Base-by-base conservation (phyloP, 2,329 filamentous ascomycete genomes). In the Arthrobotrys sphaeroides region DNA sequence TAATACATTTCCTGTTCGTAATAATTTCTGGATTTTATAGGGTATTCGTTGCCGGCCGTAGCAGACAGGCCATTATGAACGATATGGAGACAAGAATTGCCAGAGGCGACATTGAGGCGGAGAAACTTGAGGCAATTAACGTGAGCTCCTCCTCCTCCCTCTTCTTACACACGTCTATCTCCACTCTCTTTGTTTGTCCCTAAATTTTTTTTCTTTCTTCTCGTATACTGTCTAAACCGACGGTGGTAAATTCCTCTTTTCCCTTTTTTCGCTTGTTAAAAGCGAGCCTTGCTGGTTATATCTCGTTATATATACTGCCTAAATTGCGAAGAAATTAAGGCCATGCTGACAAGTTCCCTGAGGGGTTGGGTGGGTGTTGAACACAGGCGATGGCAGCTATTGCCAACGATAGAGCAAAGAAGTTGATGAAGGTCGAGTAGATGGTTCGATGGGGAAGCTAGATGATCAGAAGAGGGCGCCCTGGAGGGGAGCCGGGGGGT, bases 61-160 rank as follows among this genome's bases (percentile, higher is more conserved):
- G 73, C 57, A 78, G 77, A 75, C 38, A 69, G 57, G 65, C 73
- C 55, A 78, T 80, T 40, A 80, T 80, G 78, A 74, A 80, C 53
- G 77, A 80, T 73, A 80, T 80, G 79, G 73, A 78, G 47, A 72
- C 69, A 62, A 76, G 79, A 57, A 80, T 80, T 66, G 61, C 69
- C 26, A 65, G 79, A 51, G 78, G 78, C 13, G 79, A 80, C 75
- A 73, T 79, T 36, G 79, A 80, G 70, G 77, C 76, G 57, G 79
- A 80, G 70, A 80, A 80, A 74, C 77, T 76, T 75, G 79, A 79
- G 77, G 79, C 79, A 72, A 80, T 80, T 79, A 78, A 80, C 68
- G 79, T 80, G 70, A 76, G 68, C 74, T 78, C 76, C 67, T 47
- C 43, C 51, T 24, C 10, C 18, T 28, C 55, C 22, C 16, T 51